Conservation (phyloP, 768 basidiomycete genomes). For the Leucosporidium yakuticum region DNA sequence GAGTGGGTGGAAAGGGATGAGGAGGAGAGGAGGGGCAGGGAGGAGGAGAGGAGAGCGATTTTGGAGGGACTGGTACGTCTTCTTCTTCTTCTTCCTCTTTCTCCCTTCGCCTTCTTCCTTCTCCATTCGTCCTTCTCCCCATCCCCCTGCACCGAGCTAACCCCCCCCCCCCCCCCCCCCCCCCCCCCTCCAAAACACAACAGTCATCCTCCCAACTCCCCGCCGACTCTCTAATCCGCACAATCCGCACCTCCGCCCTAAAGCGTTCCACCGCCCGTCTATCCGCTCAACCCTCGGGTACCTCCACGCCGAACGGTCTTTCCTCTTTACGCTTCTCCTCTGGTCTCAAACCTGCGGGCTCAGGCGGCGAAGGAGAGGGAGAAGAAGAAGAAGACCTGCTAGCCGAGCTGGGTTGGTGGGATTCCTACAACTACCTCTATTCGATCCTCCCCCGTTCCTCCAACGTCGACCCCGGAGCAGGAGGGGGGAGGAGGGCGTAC, state of each 20-base stretch:
- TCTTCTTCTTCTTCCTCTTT: neutral
- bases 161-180: too few relatives aligned
- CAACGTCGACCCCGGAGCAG: too few relatives aligned
- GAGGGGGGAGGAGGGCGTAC: slow-evolving; percentile 54
- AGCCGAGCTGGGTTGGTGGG: slow-evolving; percentile 55
- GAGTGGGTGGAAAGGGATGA: slow-evolving; percentile 18
- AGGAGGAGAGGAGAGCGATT: slow-evolving; percentile 24
- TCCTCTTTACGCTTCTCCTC: slow-evolving; percentile 2
- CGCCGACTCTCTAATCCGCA: slow-evolving; percentile 10
- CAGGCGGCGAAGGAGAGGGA: neutral
- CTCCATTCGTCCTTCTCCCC: too few relatives aligned
- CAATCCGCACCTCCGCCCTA: slow-evolving; percentile 3
- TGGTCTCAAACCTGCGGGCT: slow-evolving; percentile 13
- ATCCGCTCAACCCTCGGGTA: too few relatives aligned
- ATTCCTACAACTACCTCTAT: slow-evolving; percentile 67
- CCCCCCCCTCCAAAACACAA: neutral
- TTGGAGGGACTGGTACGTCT: slow-evolving; percentile 14
- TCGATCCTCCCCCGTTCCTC: slow-evolving; percentile 41
- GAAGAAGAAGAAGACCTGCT: slow-evolving; percentile 60
- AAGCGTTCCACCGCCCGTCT: slow-evolving; percentile 22
- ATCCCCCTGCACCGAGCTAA: too few relatives aligned
- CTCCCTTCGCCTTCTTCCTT: neutral
- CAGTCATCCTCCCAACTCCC: slow-evolving; percentile 15
- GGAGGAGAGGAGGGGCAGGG: slow-evolving; percentile 40
- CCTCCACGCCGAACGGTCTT: neutral